Conservation (phyloP, 2,329 filamentous ascomycete species). For the Huntiella decipiens region DNA sequence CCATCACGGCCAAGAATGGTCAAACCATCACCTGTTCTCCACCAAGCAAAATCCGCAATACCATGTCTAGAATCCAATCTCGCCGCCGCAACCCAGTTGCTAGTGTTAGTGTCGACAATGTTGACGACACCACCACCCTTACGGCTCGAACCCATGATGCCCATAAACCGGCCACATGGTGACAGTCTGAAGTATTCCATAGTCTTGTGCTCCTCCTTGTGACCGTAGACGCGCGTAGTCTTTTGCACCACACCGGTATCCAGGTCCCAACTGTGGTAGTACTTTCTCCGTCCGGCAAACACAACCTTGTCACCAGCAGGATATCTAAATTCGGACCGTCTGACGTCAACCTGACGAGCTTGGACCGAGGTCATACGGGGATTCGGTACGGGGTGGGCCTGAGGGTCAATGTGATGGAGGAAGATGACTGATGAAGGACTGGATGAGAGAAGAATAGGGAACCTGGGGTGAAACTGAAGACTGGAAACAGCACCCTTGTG, state of each 20-base stretch:
- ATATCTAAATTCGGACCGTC: slow-evolving; percentile 62
- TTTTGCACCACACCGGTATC: slow-evolving; percentile 67
- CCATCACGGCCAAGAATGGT: slow-evolving; percentile 71
- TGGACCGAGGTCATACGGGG: slow-evolving; percentile 82
- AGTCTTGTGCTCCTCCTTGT: slow-evolving; percentile 62
- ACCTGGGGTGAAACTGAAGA: slow-evolving; percentile 73
- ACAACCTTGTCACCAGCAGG: slow-evolving; percentile 61
- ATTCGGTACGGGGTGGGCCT: slow-evolving; percentile 58
- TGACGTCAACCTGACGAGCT: slow-evolving; percentile 64
- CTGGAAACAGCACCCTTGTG: slow-evolving; percentile 67
- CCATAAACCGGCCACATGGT: slow-evolving; percentile 73
- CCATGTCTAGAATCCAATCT: slow-evolving; percentile 66
- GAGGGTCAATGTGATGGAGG: slow-evolving; percentile 72
- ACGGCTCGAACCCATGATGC: slow-evolving; percentile 55
- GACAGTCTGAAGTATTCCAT: slow-evolving; percentile 86
- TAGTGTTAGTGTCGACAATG: slow-evolving; percentile 56
- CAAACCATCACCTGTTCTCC: slow-evolving; percentile 65
- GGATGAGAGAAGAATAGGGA: slow-evolving; percentile 76
- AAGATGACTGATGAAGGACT: slow-evolving; percentile 71
- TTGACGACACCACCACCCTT: slow-evolving; percentile 84
- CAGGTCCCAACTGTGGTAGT: slow-evolving; percentile 91
- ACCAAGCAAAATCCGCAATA: slow-evolving; percentile 85
- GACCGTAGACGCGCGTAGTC: slow-evolving; percentile 54
- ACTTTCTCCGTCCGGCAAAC: slow-evolving; percentile 70
- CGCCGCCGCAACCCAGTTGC: slow-evolving; percentile 74